phyloP scores from a whole-genome alignment of 2,329 filamentous ascomycete species.

The Ceratocystis diversiconidia region DNA sequence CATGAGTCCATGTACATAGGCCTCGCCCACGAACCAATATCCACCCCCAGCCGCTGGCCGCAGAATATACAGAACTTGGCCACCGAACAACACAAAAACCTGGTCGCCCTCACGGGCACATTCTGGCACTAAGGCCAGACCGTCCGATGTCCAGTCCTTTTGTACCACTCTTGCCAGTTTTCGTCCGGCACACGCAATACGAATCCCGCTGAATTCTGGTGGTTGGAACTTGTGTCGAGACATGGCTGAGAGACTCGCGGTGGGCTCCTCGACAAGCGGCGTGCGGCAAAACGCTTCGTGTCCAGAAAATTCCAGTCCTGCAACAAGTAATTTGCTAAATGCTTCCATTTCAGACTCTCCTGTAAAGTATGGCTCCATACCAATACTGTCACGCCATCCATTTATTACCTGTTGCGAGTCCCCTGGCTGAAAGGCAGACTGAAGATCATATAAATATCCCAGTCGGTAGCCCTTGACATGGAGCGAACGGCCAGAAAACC shows the following conservation, averaged over 20 bases:
- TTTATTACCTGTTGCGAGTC: slow-evolving; percentile 12
- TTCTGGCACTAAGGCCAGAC: slow-evolving; percentile 18
- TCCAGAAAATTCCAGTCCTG: slow-evolving; percentile 16
- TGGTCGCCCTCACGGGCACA: slow-evolving; percentile 19
- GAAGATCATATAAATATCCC: slow-evolving; percentile 20
- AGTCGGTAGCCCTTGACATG: slow-evolving; percentile 19
- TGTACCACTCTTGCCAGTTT: slow-evolving; percentile 18
- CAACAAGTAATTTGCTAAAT: slow-evolving; percentile 18
- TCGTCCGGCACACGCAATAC: slow-evolving; percentile 18
- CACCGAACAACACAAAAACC: slow-evolving; percentile 20
- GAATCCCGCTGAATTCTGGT: slow-evolving; percentile 13
- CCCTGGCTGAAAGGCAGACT: slow-evolving; percentile 16
- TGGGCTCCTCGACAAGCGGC: slow-evolving; percentile 1
- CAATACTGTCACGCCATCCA: slow-evolving; percentile 14
- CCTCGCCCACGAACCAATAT: slow-evolving; percentile 22
- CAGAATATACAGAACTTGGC: slow-evolving; percentile 20
- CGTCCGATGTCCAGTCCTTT: slow-evolving; percentile 19
- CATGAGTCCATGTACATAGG: slow-evolving; percentile 23
- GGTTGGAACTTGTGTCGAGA: slow-evolving; percentile 10
- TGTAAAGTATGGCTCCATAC: slow-evolving; percentile 17
- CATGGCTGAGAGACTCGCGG: neutral
- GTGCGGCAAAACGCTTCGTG: slow-evolving; percentile 16
- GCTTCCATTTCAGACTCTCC: slow-evolving; percentile 19
- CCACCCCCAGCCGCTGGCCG: slow-evolving; percentile 17
- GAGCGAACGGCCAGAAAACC: slow-evolving; percentile 15